Evolutionary conservation across 2,329 filamentous ascomycete species (phyloP).

Genomic region (Xylaria sp.): DNA sequence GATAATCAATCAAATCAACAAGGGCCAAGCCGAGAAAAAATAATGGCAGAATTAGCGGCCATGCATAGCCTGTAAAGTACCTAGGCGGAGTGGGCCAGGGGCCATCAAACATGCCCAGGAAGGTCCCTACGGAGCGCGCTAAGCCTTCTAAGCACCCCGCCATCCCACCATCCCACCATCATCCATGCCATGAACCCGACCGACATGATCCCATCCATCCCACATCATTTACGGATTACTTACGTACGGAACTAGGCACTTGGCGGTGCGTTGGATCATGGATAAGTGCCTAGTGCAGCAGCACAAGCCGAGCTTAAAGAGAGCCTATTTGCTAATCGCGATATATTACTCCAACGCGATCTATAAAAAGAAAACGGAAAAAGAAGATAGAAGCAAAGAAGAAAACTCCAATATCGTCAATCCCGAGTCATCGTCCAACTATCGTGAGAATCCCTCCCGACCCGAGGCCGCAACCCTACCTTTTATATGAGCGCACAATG

Average conservation of each 20-base stretch:
- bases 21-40: conserved; percentile 2
- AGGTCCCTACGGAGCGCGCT: no score
- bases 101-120: background rate
- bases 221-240: no score
- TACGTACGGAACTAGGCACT: background rate
- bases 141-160: background rate
- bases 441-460: background rate
- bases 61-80: background rate
- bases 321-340: no score
- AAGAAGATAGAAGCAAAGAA: background rate
- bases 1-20: no score
- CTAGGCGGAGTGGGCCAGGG: background rate
- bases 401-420: background rate
- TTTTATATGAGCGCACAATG: background rate
- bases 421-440: background rate
- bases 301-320: no score
- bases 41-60: background rate
- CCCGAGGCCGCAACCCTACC: background rate
- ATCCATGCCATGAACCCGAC: background rate
- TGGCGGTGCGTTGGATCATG: background rate
- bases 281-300: background rate
- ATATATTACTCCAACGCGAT: no score
- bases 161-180: conserved; percentile 14
- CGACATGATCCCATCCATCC: no score
- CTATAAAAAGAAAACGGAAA: background rate